Evolutionary conservation across 1,139 yeast genomes (phyloP), one percentile per base, ranked within the genome.

Genomic region (Yamadazyma aaseri): DNA sequence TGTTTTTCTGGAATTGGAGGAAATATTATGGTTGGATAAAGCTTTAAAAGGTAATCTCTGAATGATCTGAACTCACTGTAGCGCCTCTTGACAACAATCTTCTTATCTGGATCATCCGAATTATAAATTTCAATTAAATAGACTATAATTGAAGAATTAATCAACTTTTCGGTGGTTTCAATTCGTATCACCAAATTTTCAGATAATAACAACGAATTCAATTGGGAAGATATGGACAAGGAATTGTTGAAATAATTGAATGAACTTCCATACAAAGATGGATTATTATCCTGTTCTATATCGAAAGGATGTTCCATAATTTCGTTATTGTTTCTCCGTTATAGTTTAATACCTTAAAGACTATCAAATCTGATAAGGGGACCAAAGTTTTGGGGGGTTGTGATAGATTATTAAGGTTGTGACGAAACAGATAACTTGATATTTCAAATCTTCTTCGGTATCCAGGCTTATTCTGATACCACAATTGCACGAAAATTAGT

Each of bases 1-100:
- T 76, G 82, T 43, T 76, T 76, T 43, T 73, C 81, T 0, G 82
- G 82, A 11, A 76, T 70, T 2, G 81, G 79, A 2, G 82, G 81
- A 8, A 76, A 59, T 11, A 76, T 61, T 25, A 67, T 51, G 1
- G 78, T 71, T 4, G 81, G 81, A 42, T 62, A 73, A 29, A 75
- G 54, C 45, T 63, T 63, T 29, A 64, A 52, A 25, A 76, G 49
- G 41, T 60, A 63, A 33, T 66, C 70, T 29, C 81, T 55, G 6
- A 76, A 57, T 8, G 79, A 73, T 40, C 65, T 71, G 51, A 76
- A 76, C 49, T 76, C 82, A 22, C 77, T 68, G 47, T 76, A 76
- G 31, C 82, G 57, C 39, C 81, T 55, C 42, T 69, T 70, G 15
- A 71, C 75, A 4, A 65, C 56, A 20, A 46, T 39, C 8, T 31